These are phyloP conservation scores for Alternaria sp. DNA, from an alignment of 2,329 filamentous ascomycete genomes.

Conservation along the genomic window DNA sequence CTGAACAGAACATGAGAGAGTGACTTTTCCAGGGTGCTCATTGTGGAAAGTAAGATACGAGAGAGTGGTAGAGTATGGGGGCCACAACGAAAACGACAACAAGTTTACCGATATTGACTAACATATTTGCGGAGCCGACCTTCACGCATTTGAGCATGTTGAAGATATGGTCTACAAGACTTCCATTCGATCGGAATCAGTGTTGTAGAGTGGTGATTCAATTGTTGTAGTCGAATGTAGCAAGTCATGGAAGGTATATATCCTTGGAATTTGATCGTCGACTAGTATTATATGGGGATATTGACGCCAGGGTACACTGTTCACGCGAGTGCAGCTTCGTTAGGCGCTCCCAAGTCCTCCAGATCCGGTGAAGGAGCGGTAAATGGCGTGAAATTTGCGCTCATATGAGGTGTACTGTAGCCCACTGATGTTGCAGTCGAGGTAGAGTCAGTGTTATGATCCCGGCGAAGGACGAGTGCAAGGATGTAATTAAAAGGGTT, in stretches of 20 bases:
- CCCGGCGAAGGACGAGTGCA: background rate
- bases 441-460: background rate
- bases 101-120: background rate
- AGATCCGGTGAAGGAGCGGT: background rate
- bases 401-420: background rate
- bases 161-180: background rate
- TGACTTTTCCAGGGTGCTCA: background rate
- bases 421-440: background rate
- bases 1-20: background rate
- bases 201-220: background rate
- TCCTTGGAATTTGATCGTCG: background rate
- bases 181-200: background rate
- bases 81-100: background rate
- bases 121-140: background rate
- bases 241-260: background rate
- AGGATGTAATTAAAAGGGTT: background rate
- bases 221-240: background rate
- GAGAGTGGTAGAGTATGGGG: background rate
- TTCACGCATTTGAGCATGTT: background rate
- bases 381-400: background rate
- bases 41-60: background rate
- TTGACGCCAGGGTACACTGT: background rate
- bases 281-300: background rate
- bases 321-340: background rate
- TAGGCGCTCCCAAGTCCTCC: background rate